Conservation (phyloP, 2,329 filamentous ascomycete species). For the Hymenoscyphus fraxineus region DNA sequence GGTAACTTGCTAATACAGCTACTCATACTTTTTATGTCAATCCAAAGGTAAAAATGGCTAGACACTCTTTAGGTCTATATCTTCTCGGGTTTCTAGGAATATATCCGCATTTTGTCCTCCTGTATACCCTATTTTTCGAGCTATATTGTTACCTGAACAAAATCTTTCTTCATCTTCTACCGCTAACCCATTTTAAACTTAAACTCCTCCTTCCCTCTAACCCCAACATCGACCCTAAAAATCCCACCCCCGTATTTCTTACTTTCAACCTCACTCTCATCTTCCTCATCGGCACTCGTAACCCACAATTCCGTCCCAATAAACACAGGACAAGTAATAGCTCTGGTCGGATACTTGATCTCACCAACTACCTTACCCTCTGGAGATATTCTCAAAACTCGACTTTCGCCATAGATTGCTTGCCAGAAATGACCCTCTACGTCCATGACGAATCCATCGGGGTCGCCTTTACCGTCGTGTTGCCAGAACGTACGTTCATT, state of each 20-base stretch:
- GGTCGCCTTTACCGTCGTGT: conserved; percentile 61
- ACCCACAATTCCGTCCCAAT: conserved; percentile 72
- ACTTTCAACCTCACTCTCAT: conserved; percentile 61
- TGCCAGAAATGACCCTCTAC: conserved; percentile 84
- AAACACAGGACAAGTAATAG: conserved; percentile 79
- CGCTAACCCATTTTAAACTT: conserved; percentile 50
- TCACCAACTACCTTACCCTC: conserved; percentile 69
- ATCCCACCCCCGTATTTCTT: conserved; percentile 66
- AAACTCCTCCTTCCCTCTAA: conserved; percentile 59
- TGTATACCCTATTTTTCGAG: too few relatives aligned
- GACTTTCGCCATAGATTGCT: conserved; percentile 74
- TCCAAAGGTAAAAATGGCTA: too few relatives aligned
- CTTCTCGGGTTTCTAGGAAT: too few relatives aligned
- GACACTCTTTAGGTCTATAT: too few relatives aligned
- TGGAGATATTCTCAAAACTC: conserved; percentile 67
- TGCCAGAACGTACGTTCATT: conserved; percentile 68
- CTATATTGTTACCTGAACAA: too few relatives aligned
- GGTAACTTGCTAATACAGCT: too few relatives aligned
- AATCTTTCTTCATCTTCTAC: neutral
- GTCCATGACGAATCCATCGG: conserved; percentile 84
- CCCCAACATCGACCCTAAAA: conserved; percentile 74
- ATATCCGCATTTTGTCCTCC: too few relatives aligned
- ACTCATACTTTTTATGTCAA: too few relatives aligned
- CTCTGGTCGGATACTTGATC: conserved; percentile 70
- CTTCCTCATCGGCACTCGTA: conserved; percentile 68